phyloP scores from a whole-genome alignment of 768 basidiomycete genomes.

The Pleurotus giganteus region DNA sequence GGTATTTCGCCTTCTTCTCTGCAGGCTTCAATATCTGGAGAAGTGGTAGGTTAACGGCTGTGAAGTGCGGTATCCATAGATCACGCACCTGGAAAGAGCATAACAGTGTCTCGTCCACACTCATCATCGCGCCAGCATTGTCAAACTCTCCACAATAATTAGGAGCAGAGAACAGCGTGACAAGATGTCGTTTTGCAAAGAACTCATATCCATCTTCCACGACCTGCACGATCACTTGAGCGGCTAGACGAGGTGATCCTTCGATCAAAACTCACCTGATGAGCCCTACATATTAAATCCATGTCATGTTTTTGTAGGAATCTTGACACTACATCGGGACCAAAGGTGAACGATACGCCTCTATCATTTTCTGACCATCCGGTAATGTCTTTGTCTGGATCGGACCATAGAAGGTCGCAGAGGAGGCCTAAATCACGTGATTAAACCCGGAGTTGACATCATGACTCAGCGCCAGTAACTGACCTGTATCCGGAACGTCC shows the following conservation, averaged over 20 bases:
- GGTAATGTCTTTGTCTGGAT: conserved; percentile 98
- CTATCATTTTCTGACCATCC: conserved; percentile 99
- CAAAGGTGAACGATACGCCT: conserved; percentile 98
- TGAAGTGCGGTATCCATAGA: background rate
- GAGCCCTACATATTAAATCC: conserved; percentile 98
- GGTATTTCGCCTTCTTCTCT: conserved; percentile 96
- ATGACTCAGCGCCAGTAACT: conserved; percentile 18
- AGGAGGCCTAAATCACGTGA: conserved; percentile 63
- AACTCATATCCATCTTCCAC: conserved; percentile 99
- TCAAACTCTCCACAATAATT: conserved; percentile 97
- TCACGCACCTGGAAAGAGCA: conserved; percentile 92
- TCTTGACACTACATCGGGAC: conserved; percentile 95
- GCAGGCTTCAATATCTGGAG: conserved; percentile 94
- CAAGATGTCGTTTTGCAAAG: conserved; percentile 95
- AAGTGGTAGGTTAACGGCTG: conserved; percentile 4
- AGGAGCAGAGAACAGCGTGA: conserved; percentile 96
- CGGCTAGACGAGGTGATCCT: background rate
- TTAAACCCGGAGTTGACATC: background rate
- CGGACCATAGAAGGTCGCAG: conserved; percentile 97
- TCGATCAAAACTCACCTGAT: conserved; percentile 66
- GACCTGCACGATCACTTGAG: conserved; percentile 51
- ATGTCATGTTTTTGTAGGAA: conserved; percentile 99
- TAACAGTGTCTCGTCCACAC: conserved; percentile 93
- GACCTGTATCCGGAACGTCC: conserved; percentile 97
- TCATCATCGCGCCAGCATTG: conserved; percentile 99